Base-by-base conservation (phyloP, 768 basidiomycete genomes). In the Termitomyces sp. region DNA sequence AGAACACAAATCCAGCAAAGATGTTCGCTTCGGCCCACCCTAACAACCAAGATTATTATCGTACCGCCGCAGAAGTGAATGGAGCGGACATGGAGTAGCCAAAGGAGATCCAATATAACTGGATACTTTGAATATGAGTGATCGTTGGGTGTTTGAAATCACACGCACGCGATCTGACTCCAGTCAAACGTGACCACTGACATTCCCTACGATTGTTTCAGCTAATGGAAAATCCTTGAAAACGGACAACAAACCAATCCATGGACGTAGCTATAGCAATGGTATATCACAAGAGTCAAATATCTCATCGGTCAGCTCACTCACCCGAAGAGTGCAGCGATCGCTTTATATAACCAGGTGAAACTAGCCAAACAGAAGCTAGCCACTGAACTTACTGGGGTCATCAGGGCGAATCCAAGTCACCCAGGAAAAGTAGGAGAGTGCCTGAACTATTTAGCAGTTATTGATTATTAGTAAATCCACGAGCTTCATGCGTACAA, bases 1-100 rank as follows among this genome's bases (percentile, higher is more conserved):
- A 81, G 68, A 86, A 76, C 5, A 85, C 71, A 60, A 90, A 84
- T 25, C 85, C 82, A 43, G 65, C 70, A 10, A 77, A 68, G 50
- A 89, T 73, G 66, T 90, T 90, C 6, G 85, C 87, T 64, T 86
- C 82, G 3, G 86, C 87, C 88, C 88, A 89, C 87, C 88, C 50
- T 52, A 29, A 1, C 31, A 39, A 25, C 7, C 31, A 29, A 15
- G 7, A 25, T 48, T 3, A 18, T 25, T 3, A 7, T 33, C 29
- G 18, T 0, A 35, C 23, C 3, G 13, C 7, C 15, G 27, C 18
- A 50, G 5, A 29, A 23, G 22, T 25, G 31, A 40, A 27, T 3
- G 33, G 1, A 16, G 43, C 47, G 23, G 57, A 74, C 74, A 76
- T 40, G 75, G 76, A 16, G 75, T 77, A 20, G 76, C 74, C 29